Base-by-base conservation (phyloP, 768 basidiomycete genomes). In the Mrakia frigida region DNA sequence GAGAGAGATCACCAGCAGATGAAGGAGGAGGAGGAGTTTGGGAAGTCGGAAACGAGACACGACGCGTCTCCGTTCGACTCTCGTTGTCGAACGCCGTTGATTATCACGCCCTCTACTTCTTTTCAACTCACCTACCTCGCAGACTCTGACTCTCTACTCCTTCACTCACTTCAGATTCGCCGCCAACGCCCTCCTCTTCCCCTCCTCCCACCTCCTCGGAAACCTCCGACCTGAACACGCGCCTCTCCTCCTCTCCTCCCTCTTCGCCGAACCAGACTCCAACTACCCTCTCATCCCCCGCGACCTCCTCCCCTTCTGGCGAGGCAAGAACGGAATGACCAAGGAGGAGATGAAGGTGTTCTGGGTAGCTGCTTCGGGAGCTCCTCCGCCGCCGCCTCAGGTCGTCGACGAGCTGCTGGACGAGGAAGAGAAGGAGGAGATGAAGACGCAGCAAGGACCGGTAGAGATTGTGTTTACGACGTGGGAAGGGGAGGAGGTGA, bases 151-250 rank as follows among this genome's bases (percentile, higher is more conserved):
- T 68, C 53, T 56, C 41, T 46, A 56, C 39, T 61, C 50, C 74
- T 35, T 72, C 35, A 70, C 43, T 28, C 43, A 11, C 50, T 65
- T 7, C 70, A 84, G 83, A 75, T 84, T 80, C 77, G 83, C 83
- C 18, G 83, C 83, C 41, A 84, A 83, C 68, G 83, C 82, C 6
- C 79, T 84, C 74, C 28, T 82, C 56, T 80, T 83, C 11, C 82
- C 82, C 2, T 39, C 65, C 35, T 68, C 65, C 41, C 80, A 82
- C 75, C 91, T 91, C 89, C 81, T 92, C 31, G 91, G 91, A 13
- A 84, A 86, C 39, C 82, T 94, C 28, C 85, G 85, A 18, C 86
- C 88, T 0, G 83, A 85, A 33, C 85, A 92, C 80, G 89, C 89
- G 1, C 86, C 89, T 9, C 79, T 79, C 0, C 82, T 92, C 10